Conservation (phyloP, 2,329 filamentous ascomycete genomes). For the Fusarium foetens region DNA sequence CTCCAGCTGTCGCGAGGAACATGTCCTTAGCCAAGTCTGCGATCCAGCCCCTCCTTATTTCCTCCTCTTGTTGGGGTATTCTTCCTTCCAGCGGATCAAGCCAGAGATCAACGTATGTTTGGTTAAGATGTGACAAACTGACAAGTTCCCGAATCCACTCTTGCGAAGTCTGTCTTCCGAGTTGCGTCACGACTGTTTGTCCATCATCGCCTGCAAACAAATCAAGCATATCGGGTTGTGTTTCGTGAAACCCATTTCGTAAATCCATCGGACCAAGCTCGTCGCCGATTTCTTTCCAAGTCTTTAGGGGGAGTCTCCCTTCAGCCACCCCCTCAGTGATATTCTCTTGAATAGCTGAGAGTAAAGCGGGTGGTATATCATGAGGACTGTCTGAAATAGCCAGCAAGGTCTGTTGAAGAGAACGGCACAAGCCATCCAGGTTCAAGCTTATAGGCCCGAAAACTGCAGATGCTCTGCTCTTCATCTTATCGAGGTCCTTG, state of each 20-base stretch:
- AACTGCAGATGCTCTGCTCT: not conserved
- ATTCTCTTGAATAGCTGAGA: conserved; percentile 42
- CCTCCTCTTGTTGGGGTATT: conserved; percentile 41
- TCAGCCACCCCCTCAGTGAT: conserved; percentile 42
- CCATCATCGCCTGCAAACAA: conserved; percentile 44
- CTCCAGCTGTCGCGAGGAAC: conserved; percentile 50
- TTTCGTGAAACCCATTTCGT: conserved; percentile 30
- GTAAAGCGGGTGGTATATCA: conserved; percentile 43
- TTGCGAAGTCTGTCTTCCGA: conserved; percentile 40
- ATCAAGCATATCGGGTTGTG: conserved; percentile 45
- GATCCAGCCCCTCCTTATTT: conserved; percentile 44
- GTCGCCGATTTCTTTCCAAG: conserved; percentile 47
- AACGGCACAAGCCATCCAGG: conserved; percentile 36
- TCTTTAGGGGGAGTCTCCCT: conserved; percentile 46
- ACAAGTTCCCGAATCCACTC: conserved; percentile 42
- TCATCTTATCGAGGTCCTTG: not conserved
- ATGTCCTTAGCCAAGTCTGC: conserved; percentile 49
- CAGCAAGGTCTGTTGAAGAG: conserved; percentile 35
- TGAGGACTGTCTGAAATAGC: conserved; percentile 20
- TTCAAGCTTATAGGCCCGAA: conserved; percentile 40
- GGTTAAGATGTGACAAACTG: conserved; percentile 44
- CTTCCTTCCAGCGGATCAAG: conserved; percentile 41
- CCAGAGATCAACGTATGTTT: conserved; percentile 48
- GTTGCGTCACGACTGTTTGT: conserved; percentile 45
- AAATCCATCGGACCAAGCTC: conserved; percentile 2